Percentiles rank a stretch among this genome's conserved stretches.
Conservation (phyloP, 2,329 filamentous ascomycete species). For the Rugonectria rugulosa region DNA sequence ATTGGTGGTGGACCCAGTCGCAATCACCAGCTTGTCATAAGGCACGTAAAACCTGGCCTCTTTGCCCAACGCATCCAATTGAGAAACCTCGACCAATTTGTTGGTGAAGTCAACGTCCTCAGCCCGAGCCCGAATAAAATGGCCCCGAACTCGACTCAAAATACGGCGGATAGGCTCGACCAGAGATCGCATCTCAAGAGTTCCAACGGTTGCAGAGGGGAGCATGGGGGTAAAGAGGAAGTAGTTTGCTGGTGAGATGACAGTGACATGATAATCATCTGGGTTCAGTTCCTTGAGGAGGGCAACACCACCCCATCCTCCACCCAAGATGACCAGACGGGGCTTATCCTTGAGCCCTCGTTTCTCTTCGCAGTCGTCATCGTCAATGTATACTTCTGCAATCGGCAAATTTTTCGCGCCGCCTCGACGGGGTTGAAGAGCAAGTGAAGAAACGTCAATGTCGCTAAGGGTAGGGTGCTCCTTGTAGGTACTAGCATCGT, state of each 20-base stretch:
- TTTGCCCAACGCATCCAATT: conserved; percentile 74
- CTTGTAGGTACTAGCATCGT: conserved; percentile 91
- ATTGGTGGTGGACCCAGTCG: conserved; percentile 91
- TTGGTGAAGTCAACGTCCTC: conserved; percentile 91
- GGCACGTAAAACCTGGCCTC: conserved; percentile 88
- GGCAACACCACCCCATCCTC: conserved; percentile 94
- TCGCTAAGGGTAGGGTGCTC: conserved; percentile 73
- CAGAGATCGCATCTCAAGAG: conserved; percentile 86
- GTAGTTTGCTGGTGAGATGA: conserved; percentile 94
- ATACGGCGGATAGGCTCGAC: conserved; percentile 94
- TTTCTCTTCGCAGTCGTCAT: conserved; percentile 79
- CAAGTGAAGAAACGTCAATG: conserved; percentile 83
- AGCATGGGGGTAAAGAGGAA: conserved; percentile 99
- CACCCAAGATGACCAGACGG: conserved; percentile 88
- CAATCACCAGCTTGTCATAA: conserved; percentile 95
- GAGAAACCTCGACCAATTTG: conserved; percentile 87
- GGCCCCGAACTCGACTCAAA: conserved; percentile 77
- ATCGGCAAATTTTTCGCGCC: conserved; percentile 97
- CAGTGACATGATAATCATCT: conserved; percentile 93
- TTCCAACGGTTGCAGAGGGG: conserved; percentile 95
- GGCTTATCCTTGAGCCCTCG: conserved; percentile 84
- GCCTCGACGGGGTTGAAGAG: conserved; percentile 80
- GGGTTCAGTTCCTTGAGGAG: conserved; percentile 89
- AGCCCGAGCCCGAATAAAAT: conserved; percentile 88
- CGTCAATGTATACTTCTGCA: conserved; percentile 85